Evolutionary conservation across 345 rosid species (phyloP).

Genomic region (Pseudoturritis turrita): DNA sequence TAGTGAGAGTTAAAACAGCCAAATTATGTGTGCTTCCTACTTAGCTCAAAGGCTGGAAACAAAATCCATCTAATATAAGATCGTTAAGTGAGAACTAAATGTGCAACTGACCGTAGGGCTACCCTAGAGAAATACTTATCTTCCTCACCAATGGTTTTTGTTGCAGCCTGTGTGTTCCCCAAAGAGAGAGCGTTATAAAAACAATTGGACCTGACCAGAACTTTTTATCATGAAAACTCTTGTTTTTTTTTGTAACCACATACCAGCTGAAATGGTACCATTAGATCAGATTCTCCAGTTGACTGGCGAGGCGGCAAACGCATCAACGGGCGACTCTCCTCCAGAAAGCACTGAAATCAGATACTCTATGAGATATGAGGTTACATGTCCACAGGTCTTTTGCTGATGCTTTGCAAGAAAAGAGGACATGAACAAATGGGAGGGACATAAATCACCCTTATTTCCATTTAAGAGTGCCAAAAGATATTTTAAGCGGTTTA

Average conservation of each 20-base stretch:
- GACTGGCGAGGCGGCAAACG: conserved; percentile 95
- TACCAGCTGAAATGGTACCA: conserved; percentile 96
- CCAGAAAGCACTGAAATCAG: conserved; percentile 76
- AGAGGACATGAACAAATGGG: not conserved
- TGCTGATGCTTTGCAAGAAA: not conserved
- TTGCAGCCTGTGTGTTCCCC: conserved; percentile 71
- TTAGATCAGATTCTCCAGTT: conserved; percentile 96
- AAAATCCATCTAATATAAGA: not conserved
- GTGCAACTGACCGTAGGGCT: conserved; percentile 60
- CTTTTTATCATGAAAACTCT: not conserved
- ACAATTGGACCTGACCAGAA: not conserved
- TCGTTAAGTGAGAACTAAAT: not conserved
- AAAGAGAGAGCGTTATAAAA: conserved; percentile 7
- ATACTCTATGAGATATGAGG: conserved; percentile 5
- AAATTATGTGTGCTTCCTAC: conserved; percentile 6
- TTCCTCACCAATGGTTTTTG: conserved; percentile 88
- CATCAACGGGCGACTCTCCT: conserved; percentile 94
- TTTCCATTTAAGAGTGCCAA: not conserved
- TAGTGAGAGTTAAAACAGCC: conserved; percentile 22
- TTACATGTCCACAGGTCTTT: conserved; percentile 4
- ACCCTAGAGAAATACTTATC: conserved; percentile 85
- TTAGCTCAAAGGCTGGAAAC: not conserved
- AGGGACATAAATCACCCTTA: not conserved
- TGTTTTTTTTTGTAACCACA: conserved; percentile 22
- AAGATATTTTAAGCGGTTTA: conserved; percentile 20